These are phyloP conservation scores for Mrakia blollopis DNA, from an alignment of 768 basidiomycete genomes.

Conservation along the genomic window DNA sequence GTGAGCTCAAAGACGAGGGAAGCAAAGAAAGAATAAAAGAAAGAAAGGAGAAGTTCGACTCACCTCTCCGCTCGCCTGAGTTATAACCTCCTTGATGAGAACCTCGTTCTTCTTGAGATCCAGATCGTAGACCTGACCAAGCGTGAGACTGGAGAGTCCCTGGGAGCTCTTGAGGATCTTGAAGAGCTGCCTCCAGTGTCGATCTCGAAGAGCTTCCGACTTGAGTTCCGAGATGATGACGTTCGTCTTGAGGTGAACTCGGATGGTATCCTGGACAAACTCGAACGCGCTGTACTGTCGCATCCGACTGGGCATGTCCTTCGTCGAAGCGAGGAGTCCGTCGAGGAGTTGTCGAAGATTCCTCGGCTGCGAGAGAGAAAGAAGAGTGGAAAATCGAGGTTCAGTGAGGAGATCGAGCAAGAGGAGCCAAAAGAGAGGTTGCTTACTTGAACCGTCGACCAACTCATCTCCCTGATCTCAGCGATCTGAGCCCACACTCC, in stretches of 20 bases:
- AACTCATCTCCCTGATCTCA: slow-evolving; percentile 79
- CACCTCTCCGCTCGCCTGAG: slow-evolving; percentile 89
- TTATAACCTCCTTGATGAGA: slow-evolving; percentile 86
- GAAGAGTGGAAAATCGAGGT: too few relatives aligned
- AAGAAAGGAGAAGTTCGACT: background rate
- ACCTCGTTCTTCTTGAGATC: slow-evolving; percentile 90
- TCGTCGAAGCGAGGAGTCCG: slow-evolving; percentile 81
- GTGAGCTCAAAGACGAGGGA: background rate
- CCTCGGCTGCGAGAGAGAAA: slow-evolving; percentile 52
- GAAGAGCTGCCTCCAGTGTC: slow-evolving; percentile 97
- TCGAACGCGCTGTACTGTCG: slow-evolving; percentile 98
- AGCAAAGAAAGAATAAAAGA: too few relatives aligned
- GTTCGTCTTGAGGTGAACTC: slow-evolving; percentile 82
- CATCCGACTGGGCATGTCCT: slow-evolving; percentile 99
- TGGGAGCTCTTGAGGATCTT: slow-evolving; percentile 52
- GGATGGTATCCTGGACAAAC: slow-evolving; percentile 87
- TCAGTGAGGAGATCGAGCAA: background rate
- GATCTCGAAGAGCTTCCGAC: slow-evolving; percentile 92
- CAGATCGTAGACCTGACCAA: slow-evolving; percentile 94
- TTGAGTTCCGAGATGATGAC: slow-evolving; percentile 86
- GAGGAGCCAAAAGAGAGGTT: background rate
- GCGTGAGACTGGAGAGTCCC: slow-evolving; percentile 65
- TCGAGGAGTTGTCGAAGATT: slow-evolving; percentile 93
- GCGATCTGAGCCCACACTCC: slow-evolving; percentile 92
- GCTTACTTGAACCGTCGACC: slow-evolving; percentile 72